phyloP scores from a whole-genome alignment of 768 basidiomycete genomes.

The Cystoderma amianthinum region DNA sequence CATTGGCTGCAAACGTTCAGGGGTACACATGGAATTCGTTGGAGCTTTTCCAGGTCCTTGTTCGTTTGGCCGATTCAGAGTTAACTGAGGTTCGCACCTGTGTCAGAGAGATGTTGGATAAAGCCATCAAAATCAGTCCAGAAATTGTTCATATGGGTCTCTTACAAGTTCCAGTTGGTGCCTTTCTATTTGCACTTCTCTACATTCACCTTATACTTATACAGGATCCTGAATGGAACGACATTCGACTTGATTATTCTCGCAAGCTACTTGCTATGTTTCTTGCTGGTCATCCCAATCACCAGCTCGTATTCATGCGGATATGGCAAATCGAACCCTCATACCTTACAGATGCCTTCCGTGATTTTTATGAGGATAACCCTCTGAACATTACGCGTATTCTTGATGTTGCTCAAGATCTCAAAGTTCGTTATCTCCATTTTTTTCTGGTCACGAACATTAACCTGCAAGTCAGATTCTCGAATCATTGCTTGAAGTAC shows the following conservation, averaged over 20 bases:
- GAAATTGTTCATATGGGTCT: conserved; percentile 93
- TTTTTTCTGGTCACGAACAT: too few species aligned
- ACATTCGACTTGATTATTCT: conserved; percentile 82
- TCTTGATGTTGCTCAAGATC: conserved; percentile 90
- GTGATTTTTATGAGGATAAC: conserved; percentile 88
- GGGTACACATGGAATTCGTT: conserved; percentile 93
- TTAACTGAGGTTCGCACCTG: conserved; percentile 62
- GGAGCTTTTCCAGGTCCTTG: conserved; percentile 83
- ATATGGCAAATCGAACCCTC: conserved; percentile 88
- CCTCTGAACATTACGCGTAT: conserved; percentile 92
- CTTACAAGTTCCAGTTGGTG: conserved; percentile 80
- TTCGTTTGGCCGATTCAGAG: conserved; percentile 72
- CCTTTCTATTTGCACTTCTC: neutral
- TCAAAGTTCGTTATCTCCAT: conserved; percentile 87
- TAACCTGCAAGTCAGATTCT: conserved; percentile 52
- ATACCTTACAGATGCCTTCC: conserved; percentile 82
- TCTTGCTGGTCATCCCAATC: conserved; percentile 87
- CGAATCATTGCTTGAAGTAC: conserved; percentile 85
- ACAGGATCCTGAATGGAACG: conserved; percentile 80
- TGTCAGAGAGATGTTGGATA: conserved; percentile 89
- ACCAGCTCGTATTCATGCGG: conserved; percentile 95
- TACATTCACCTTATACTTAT: conserved; percentile 2
- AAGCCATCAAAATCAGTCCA: conserved; percentile 88
- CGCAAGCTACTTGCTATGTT: conserved; percentile 85
- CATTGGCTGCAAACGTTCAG: conserved; percentile 85